These are phyloP conservation scores for Luzula sylvatica DNA, from an alignment of 176 grass and related monocot species.

Conservation along the genomic window DNA sequence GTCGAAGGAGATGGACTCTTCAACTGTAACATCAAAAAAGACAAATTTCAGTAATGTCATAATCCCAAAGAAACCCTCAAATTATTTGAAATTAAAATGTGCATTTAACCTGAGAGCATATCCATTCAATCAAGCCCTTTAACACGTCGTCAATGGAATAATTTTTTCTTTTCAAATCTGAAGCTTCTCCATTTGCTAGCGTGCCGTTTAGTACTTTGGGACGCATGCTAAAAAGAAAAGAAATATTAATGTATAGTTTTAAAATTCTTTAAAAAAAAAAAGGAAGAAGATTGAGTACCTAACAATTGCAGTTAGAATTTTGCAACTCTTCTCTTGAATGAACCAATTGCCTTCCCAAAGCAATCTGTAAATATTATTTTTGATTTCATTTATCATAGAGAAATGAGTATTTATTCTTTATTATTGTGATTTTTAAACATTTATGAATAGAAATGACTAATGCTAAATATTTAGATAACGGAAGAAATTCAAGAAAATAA, in stretches of 20 bases:
- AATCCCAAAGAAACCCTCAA: too few species aligned
- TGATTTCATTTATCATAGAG: neutral
- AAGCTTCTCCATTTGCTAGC: slow-evolving; percentile 60
- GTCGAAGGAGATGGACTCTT: slow-evolving; percentile 64
- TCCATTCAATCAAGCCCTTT: slow-evolving; percentile 70
- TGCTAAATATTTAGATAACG: neutral
- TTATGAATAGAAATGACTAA: too few species aligned
- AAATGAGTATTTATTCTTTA: neutral
- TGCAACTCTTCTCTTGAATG: slow-evolving; percentile 85
- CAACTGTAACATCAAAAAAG: too few species aligned
- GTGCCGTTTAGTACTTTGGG: slow-evolving; percentile 57
- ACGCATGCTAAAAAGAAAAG: slow-evolving; percentile 48
- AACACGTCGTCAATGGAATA: slow-evolving; percentile 62
- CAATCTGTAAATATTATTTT: too few species aligned
- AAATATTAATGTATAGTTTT: too few species aligned
- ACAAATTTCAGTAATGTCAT: too few species aligned
- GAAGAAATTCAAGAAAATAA: slow-evolving; percentile 20
- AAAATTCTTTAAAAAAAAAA: too few species aligned
- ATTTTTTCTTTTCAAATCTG: slow-evolving; percentile 77
- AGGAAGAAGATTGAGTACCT: slow-evolving; percentile 30
- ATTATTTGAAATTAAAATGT: too few species aligned
- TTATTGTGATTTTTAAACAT: neutral
- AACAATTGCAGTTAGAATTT: slow-evolving; percentile 71
- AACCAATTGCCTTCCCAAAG: slow-evolving; percentile 89
- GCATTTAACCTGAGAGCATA: slow-evolving; percentile 88